Evolutionary conservation across 2,329 filamentous ascomycete species (phyloP).

Genomic region (Ophiostoma montium): DNA sequence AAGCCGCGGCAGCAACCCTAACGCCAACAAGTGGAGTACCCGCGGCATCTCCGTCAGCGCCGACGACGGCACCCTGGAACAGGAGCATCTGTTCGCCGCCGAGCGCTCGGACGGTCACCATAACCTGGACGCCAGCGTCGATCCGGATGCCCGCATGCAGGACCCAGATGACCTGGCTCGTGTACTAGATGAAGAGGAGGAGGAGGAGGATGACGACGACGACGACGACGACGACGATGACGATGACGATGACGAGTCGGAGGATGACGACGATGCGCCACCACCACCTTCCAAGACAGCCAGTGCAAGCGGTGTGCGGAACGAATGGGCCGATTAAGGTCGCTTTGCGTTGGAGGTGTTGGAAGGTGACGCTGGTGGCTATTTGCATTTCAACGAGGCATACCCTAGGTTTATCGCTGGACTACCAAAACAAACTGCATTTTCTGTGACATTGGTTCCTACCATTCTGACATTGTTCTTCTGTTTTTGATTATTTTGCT

Average conservation of each 20-base stretch:
- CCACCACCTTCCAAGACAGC: constrained; percentile 4
- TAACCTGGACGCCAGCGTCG: constrained; percentile 32
- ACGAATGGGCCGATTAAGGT: constrained; percentile 14
- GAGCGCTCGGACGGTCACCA: constrained; percentile 25
- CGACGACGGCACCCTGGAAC: constrained; percentile 44
- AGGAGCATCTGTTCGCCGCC: constrained; percentile 15
- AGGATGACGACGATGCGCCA: constrained; percentile 24
- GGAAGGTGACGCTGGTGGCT: neutral
- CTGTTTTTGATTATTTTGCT: neutral
- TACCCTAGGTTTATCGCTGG: neutral
- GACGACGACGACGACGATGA: constrained; percentile 27
- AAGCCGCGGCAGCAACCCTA: constrained; percentile 27
- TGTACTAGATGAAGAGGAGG: constrained; percentile 42
- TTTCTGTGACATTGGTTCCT: too few species aligned
- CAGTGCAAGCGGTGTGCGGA: constrained; percentile 11
- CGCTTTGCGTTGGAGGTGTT: neutral
- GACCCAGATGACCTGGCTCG: constrained; percentile 51
- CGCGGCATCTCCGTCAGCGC: constrained; percentile 51
- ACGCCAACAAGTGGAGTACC: constrained; percentile 47
- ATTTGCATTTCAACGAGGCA: neutral
- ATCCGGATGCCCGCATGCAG: constrained; percentile 51
- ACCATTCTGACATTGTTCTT: neutral
- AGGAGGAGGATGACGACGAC: constrained; percentile 24
- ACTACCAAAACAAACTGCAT: neutral
- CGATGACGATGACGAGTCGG: constrained; percentile 29